Conservation (phyloP, 495 filamentous ascomycete genomes). For the Annulohypoxylon bovei region DNA sequence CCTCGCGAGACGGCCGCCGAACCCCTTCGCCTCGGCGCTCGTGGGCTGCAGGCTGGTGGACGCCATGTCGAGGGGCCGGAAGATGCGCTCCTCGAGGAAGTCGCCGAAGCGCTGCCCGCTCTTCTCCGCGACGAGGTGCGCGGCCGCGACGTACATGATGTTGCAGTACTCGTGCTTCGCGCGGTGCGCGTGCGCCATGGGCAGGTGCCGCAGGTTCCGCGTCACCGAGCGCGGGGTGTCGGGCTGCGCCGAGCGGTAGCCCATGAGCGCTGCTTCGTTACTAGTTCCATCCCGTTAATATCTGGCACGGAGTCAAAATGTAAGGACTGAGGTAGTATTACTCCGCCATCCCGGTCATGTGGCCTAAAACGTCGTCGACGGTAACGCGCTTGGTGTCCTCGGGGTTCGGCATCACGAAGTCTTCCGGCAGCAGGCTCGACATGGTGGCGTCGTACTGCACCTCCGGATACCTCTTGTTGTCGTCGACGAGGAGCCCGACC, state of each 20-base stretch:
- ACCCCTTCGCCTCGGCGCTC: constrained; percentile 39
- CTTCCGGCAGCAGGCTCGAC: constrained; percentile 58
- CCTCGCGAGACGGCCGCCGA: constrained; percentile 48
- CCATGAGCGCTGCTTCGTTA: constrained; percentile 27
- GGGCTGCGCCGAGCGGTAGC: constrained; percentile 24
- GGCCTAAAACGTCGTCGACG: constrained; percentile 59
- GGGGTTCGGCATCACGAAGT: constrained; percentile 61
- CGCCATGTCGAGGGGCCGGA: constrained; percentile 57
- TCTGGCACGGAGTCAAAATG: background rate
- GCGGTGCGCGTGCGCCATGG: constrained; percentile 50
- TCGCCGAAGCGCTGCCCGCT: constrained; percentile 53
- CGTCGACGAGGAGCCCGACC: constrained; percentile 58
- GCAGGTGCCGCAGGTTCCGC: constrained; percentile 55
- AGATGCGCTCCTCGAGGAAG: constrained; percentile 56
- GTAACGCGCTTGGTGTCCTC: constrained; percentile 57
- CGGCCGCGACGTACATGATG: constrained; percentile 57
- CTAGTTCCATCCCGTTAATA: constrained; percentile 12
- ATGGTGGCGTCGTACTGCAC: constrained; percentile 61
- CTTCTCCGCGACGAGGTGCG: constrained; percentile 53
- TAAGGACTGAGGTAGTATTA: constrained; percentile 32
- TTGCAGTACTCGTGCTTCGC: constrained; percentile 60
- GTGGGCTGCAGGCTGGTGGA: constrained; percentile 54
- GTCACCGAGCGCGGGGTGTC: constrained; percentile 48
- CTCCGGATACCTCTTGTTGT: constrained; percentile 47
- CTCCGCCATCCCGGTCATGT: constrained; percentile 56